phyloP scores from a whole-genome alignment of 2,329 filamentous ascomycete genomes.

The Fusarium illudens region DNA sequence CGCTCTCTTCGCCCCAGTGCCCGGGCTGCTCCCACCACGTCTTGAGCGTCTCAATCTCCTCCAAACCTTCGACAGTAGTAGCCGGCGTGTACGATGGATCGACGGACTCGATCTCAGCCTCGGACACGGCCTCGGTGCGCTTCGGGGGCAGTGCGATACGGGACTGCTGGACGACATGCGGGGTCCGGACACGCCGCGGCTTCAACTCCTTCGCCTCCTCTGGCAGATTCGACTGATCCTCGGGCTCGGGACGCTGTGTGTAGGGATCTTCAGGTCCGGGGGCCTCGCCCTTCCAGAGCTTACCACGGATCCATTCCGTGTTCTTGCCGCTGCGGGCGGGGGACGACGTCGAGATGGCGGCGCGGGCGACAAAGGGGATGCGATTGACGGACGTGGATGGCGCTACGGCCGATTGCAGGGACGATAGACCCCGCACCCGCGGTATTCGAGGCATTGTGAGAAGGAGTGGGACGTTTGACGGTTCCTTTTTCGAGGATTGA shows the following conservation, averaged over 20 bases:
- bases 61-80: constrained; percentile 53
- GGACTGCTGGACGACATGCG: constrained; percentile 41
- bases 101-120: constrained; percentile 43
- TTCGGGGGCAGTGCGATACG: constrained; percentile 47
- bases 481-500: constrained; percentile 14
- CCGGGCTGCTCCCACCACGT: constrained; percentile 64
- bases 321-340: constrained; percentile 43
- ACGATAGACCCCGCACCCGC: constrained; percentile 47
- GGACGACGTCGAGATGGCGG: constrained; percentile 48
- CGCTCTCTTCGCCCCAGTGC: constrained; percentile 60
- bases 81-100: constrained; percentile 59
- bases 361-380: constrained; percentile 40
- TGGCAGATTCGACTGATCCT: constrained; percentile 43
- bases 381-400: constrained; percentile 38
- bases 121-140: constrained; percentile 46
- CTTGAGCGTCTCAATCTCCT: constrained; percentile 56
- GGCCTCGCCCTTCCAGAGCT: constrained; percentile 52
- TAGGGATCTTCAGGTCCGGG: constrained; percentile 52
- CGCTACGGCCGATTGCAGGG: constrained; percentile 40
- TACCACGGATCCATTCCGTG: constrained; percentile 50
- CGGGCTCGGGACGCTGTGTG: constrained; percentile 45
- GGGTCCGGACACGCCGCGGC: constrained; percentile 34
- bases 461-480: neutral
- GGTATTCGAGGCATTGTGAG: constrained; percentile 55
- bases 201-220: constrained; percentile 42